These are phyloP conservation scores for Talinum fruticosum DNA, from an alignment of 148 eudicot genomes.

Conservation along the genomic window DNA sequence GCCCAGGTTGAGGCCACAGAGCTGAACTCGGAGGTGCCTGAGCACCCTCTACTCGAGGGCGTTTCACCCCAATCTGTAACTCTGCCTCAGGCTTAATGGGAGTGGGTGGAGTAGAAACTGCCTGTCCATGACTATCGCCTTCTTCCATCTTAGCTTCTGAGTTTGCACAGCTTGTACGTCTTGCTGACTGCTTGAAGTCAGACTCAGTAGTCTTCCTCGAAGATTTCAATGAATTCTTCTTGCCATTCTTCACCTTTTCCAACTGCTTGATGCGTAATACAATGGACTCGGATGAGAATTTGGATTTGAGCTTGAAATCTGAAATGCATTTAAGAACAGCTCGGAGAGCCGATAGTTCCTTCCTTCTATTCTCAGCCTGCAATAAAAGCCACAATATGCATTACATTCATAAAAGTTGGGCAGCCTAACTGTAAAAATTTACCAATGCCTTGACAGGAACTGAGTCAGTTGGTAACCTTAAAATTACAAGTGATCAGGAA, in stretches of 20 bases:
- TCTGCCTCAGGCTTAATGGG: neutral
- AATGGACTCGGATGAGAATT: neutral
- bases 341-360: conserved; percentile 5
- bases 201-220: neutral
- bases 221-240: neutral
- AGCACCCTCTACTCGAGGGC: conserved; percentile 16
- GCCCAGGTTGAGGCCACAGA: neutral
- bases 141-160: neutral
- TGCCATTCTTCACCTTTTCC: conserved; percentile 10
- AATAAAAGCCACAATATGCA: neutral
- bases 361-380: conserved; percentile 11
- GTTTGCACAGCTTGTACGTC: neutral
- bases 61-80: conserved; percentile 13
- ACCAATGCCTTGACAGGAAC: too few relatives aligned
- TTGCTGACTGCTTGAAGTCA: neutral
- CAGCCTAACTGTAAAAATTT: neutral
- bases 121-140: neutral
- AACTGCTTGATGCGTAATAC: conserved; percentile 20
- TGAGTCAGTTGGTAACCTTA: neutral
- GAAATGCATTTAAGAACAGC: conserved; percentile 18
- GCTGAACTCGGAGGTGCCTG: neutral
- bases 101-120: neutral
- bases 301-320: conserved; percentile 21
- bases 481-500: neutral
- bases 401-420: neutral